Conservation (phyloP, 768 basidiomycete genomes). For the Mycena epipterygia region DNA sequence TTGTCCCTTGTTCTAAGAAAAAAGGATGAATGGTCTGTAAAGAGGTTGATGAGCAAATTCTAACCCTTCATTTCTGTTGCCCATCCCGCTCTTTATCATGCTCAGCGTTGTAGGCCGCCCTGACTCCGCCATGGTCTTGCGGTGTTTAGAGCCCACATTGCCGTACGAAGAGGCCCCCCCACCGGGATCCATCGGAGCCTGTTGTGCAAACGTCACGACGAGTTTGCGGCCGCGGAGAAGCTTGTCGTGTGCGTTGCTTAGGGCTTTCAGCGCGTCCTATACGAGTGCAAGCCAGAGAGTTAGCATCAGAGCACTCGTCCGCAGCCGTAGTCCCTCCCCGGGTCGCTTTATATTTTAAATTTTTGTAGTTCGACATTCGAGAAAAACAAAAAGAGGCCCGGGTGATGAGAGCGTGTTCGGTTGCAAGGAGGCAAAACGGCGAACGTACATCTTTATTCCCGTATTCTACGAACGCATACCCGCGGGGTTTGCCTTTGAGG, state of each 20-base stretch:
- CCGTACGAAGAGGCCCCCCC: slow-evolving; percentile 30
- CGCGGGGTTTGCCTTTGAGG: slow-evolving; percentile 92
- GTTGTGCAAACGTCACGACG: slow-evolving; percentile 92
- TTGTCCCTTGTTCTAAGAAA: slow-evolving; percentile 80
- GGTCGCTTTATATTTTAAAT: slow-evolving; percentile 30
- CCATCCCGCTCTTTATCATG: slow-evolving; percentile 80
- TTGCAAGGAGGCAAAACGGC: slow-evolving; percentile 28
- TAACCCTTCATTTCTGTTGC: slow-evolving; percentile 66
- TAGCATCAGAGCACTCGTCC: slow-evolving; percentile 33
- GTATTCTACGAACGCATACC: slow-evolving; percentile 96
- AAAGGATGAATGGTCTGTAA: slow-evolving; percentile 21
- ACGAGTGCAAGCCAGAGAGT: slow-evolving; percentile 27
- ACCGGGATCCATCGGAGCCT: slow-evolving; percentile 70
- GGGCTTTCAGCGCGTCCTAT: slow-evolving; percentile 90
- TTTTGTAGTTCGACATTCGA: slow-evolving; percentile 32
- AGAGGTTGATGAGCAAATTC: slow-evolving; percentile 33
- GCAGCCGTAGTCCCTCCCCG: slow-evolving; percentile 23
- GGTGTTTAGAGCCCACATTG: slow-evolving; percentile 44
- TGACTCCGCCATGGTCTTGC: slow-evolving; percentile 66
- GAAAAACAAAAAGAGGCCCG: slow-evolving; percentile 61
- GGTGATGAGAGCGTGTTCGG: slow-evolving; percentile 48
- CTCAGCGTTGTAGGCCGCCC: slow-evolving; percentile 89
- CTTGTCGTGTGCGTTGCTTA: slow-evolving; percentile 80
- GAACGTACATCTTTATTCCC: slow-evolving; percentile 81
- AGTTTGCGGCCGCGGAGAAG: slow-evolving; percentile 89